Evolutionary conservation across 768 basidiomycete species (phyloP), one percentile per base, ranked within the genome.

Genomic region (Boletus bicolor): DNA sequence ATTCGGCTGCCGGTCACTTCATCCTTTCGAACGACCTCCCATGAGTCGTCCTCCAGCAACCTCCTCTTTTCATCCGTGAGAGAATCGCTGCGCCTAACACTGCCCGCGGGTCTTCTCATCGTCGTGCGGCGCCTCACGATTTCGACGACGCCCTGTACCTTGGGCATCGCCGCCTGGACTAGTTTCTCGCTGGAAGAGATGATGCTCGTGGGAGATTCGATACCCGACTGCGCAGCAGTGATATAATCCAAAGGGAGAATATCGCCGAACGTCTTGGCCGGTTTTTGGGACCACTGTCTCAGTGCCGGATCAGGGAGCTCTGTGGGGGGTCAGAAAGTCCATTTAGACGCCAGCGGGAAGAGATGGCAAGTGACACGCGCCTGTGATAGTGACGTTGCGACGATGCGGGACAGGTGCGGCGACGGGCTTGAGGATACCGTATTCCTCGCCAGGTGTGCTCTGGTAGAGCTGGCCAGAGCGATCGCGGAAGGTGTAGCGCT

Each of bases 401-500:
- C 68, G 59, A 46, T 54, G 70, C 1, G 64, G 24, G 11, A 60
- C 51, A 0, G 68, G 66, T 7, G 57, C 49, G 1, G 58, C 7
- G 12, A 80, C 66, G 26, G 77, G 76, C 5, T 51, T 74, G 44
- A 84, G 67, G 1, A 64, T 58, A 9, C 82, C 82, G 49, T 80
- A 82, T 21, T 71, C 60, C 35, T 68, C 69, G n/a, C 77, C 77
- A 1, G 80, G 76, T 28, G 72, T 72, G 30, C 77, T 75, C 45
- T 73, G 64, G 64, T 82, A 84, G 5, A 77, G 61, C 14, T 67
- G 68, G 0, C 82, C 82, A 4, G 74, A 63, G 3, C 59, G 57
- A 53, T 84, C 82, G 34, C 71, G 65, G 48, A 83, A 84, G 5
- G 75, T 78, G 54, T 83, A 84, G 14, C 72, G 68, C n/a, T 72